These are phyloP conservation scores for Lactifluus rugatus DNA, from an alignment of 768 basidiomycete species.

Conservation along the genomic window DNA sequence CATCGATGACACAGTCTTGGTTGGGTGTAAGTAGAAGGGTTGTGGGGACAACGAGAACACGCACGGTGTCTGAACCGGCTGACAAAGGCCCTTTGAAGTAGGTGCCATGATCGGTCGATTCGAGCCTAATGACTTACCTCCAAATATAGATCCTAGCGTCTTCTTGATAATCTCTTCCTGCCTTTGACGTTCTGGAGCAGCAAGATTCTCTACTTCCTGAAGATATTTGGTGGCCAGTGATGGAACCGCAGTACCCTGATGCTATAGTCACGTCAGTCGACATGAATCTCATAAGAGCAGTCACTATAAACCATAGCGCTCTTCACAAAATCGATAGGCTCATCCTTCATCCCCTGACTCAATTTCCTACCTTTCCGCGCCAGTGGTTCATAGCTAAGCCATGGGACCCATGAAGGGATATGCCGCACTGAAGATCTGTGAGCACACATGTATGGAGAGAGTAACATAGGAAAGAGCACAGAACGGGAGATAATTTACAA, in stretches of 20 bases:
- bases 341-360: neutral
- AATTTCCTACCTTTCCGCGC: neutral
- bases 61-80: constrained; percentile 22
- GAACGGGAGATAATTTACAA: constrained; percentile 3
- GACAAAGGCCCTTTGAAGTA: neutral
- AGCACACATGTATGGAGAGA: neutral
- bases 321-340: constrained; percentile 1
- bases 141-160: neutral
- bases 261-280: neutral
- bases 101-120: neutral
- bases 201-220: neutral
- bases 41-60: neutral
- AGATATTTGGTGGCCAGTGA: neutral
- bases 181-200: neutral
- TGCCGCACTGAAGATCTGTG: neutral
- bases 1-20: constrained; percentile 19
- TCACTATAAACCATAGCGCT: neutral
- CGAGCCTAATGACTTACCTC: neutral
- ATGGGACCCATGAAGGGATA: constrained; percentile 6
- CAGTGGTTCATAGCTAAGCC: constrained; percentile 2
- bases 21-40: neutral
- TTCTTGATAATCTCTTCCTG: neutral
- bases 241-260: neutral
- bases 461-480: neutral
- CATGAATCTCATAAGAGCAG: neutral